Conservation (phyloP, 2,329 filamentous ascomycete species). For the Cylindrodendrum hubeiense region DNA sequence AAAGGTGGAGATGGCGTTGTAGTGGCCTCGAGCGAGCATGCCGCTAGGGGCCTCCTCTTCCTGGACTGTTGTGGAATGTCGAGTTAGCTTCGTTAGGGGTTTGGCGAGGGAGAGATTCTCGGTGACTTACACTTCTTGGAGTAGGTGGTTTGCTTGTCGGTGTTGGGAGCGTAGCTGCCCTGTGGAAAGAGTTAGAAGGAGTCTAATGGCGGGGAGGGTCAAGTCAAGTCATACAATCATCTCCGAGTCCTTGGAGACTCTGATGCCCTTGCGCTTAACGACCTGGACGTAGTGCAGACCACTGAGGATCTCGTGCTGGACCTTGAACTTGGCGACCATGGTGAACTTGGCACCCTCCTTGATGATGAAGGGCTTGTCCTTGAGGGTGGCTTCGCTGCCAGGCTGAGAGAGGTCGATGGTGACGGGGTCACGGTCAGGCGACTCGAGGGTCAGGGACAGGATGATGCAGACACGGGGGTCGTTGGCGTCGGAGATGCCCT, state of each 20-base stretch:
- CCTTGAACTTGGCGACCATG: conserved; percentile 94
- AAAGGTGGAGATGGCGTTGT: conserved; percentile 90
- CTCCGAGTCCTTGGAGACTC: conserved; percentile 92
- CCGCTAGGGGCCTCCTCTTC: conserved; percentile 92
- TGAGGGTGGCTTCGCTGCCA: conserved; percentile 81
- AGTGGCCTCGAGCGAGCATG: conserved; percentile 90
- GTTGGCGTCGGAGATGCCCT: conserved; percentile 78
- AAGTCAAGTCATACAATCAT: conserved; percentile 82
- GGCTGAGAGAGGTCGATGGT: conserved; percentile 86
- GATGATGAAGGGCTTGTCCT: conserved; percentile 95
- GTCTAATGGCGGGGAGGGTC: no score
- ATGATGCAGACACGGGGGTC: conserved; percentile 95
- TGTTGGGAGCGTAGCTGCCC: conserved; percentile 95
- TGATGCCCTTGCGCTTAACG: conserved; percentile 89
- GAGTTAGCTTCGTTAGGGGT: conserved; percentile 7
- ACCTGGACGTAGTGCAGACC: conserved; percentile 96
- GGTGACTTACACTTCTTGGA: conserved; percentile 86
- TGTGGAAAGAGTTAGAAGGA: conserved; percentile 53
- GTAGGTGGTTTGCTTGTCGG: conserved; percentile 86
- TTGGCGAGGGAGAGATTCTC: background rate
- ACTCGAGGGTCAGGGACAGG: conserved; percentile 88
- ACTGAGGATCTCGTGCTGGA: conserved; percentile 95
- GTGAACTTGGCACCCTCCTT: conserved; percentile 95
- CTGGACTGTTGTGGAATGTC: conserved; percentile 70
- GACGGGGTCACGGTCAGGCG: conserved; percentile 84